Evolutionary conservation across 495 filamentous ascomycete genomes (phyloP).

Genomic region (Sordaria brevicollis): DNA sequence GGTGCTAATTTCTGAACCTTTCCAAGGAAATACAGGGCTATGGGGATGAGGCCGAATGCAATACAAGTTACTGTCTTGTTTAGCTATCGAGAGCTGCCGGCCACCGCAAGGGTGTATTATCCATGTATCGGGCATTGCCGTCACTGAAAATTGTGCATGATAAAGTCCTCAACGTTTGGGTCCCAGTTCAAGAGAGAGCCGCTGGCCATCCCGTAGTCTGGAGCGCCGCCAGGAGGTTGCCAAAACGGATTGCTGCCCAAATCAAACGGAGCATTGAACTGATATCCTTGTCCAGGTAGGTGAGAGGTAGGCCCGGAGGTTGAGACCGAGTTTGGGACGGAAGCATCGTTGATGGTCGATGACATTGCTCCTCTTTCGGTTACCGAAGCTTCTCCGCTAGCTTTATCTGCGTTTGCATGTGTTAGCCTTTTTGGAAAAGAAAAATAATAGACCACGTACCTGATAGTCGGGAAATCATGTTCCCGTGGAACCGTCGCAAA

Average conservation of each 20-base stretch:
- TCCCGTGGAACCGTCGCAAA: slow-evolving; percentile 9
- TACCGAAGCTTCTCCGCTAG: background rate
- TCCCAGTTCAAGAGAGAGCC: slow-evolving; percentile 12
- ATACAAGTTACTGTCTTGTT: background rate
- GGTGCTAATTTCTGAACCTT: too few relatives aligned
- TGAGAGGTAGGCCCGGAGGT: background rate
- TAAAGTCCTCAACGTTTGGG: slow-evolving; percentile 7
- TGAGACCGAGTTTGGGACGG: background rate
- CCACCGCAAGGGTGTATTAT: background rate
- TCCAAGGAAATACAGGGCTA: too few relatives aligned
- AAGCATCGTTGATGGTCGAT: background rate
- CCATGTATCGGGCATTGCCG: background rate
- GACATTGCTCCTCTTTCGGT: background rate
- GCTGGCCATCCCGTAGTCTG: slow-evolving; percentile 1
- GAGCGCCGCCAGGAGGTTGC: slow-evolving; percentile 3
- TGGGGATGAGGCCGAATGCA: too few relatives aligned
- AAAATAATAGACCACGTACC: background rate
- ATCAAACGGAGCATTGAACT: background rate
- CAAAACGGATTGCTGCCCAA: slow-evolving; percentile 4
- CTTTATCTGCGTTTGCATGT: background rate
- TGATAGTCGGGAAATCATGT: slow-evolving; percentile 8
- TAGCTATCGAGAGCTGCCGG: background rate
- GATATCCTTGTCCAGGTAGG: background rate
- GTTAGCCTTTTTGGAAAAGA: background rate
- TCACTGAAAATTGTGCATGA: background rate